phyloP scores from a whole-genome alignment of 1,284 basidiomycete genomes.

The Austropuccinia psidii region DNA sequence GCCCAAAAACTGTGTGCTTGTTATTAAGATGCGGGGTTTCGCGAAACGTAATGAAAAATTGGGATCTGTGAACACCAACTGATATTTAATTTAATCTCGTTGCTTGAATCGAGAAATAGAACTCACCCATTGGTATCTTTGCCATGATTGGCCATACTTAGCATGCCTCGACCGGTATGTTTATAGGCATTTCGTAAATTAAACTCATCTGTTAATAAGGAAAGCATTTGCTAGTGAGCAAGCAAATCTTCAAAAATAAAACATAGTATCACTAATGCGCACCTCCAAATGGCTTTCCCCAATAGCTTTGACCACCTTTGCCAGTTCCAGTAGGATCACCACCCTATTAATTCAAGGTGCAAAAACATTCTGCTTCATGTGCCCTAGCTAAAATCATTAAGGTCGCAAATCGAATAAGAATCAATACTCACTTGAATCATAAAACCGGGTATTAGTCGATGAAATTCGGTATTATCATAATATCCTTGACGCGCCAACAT shows the following conservation, averaged over 20 bases:
- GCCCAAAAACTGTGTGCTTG: conserved; percentile 67
- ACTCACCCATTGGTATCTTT: conserved; percentile 43
- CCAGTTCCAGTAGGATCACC: conserved; percentile 96
- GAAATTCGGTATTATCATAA: conserved; percentile 79
- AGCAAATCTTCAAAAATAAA: background rate
- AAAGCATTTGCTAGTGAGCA: background rate
- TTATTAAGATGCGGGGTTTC: conserved; percentile 61
- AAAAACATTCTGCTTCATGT: background rate
- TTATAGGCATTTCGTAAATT: conserved; percentile 40
- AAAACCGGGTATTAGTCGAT: conserved; percentile 90
- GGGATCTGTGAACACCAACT: conserved; percentile 7
- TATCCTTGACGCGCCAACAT: conserved; percentile 65
- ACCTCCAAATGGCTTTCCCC: conserved; percentile 91
- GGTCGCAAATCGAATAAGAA: background rate
- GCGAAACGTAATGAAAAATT: conserved; percentile 78
- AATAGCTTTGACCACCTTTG: conserved; percentile 81
- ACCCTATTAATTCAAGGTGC: conserved; percentile 65
- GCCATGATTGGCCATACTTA: conserved; percentile 47
- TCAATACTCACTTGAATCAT: conserved; percentile 59
- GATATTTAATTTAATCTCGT: background rate
- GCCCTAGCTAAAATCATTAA: no score
- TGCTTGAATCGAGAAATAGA: conserved; percentile 38
- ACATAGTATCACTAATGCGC: conserved; percentile 61
- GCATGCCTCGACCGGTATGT: conserved; percentile 42
- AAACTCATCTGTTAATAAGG: conserved; percentile 17